phyloP scores from a whole-genome alignment of 306 rosid genomes.

The Glycine soja region DNA sequence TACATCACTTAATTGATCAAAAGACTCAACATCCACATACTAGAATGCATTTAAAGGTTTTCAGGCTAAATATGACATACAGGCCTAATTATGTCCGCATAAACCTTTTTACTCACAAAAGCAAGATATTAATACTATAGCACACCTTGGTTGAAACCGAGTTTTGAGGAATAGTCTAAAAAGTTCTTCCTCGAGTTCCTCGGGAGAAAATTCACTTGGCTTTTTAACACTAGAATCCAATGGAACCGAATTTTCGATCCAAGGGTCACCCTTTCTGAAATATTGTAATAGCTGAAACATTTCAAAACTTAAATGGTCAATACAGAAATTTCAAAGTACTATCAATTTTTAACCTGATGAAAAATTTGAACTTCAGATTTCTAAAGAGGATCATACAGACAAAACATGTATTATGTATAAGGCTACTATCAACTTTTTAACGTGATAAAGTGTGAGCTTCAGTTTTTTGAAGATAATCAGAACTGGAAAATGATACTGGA shows the following conservation, averaged over 20 bases:
- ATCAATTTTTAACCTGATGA: not conserved
- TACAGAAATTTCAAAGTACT: not conserved
- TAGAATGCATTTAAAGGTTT: slow-evolving; percentile 19
- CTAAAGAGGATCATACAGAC: not conserved
- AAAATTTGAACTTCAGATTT: slow-evolving; percentile 10
- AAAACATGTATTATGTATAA: not conserved
- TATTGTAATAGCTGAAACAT: slow-evolving; percentile 67
- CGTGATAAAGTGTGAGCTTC: too few relatives aligned
- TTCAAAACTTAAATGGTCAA: slow-evolving; percentile 44
- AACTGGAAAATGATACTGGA: not conserved
- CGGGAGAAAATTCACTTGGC: slow-evolving; percentile 49
- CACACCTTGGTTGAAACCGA: slow-evolving; percentile 80
- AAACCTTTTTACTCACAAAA: not conserved
- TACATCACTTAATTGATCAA: too few relatives aligned
- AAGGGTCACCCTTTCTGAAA: slow-evolving; percentile 73
- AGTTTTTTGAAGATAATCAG: too few relatives aligned
- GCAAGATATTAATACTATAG: slow-evolving; percentile 16
- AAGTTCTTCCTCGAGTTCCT: slow-evolving; percentile 64
- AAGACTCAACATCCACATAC: not conserved
- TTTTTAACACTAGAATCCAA: slow-evolving; percentile 26
- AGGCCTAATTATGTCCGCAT: not conserved
- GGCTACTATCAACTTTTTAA: not conserved
- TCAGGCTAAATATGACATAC: not conserved
- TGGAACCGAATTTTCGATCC: slow-evolving; percentile 56
- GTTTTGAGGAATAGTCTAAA: slow-evolving; percentile 58